Evolutionary conservation across 148 eudicot species (phyloP).

Genomic region (Dianthus caryophyllus): DNA sequence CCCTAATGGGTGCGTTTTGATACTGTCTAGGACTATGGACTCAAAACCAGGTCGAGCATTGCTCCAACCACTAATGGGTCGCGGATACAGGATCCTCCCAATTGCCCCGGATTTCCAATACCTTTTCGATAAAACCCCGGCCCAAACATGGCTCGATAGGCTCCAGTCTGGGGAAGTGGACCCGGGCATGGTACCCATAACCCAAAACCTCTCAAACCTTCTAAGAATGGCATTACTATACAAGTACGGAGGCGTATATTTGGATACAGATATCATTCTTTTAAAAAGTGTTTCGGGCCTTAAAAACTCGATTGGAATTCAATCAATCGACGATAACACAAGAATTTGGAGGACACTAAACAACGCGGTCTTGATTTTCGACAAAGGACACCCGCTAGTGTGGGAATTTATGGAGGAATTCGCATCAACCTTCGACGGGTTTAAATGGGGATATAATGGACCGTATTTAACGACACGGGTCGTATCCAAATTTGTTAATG

Average conservation of each 20-base stretch:
- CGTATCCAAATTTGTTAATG: conserved; percentile 13
- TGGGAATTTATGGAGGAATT: conserved; percentile 66
- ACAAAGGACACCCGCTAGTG: conserved; percentile 51
- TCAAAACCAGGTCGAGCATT: conserved; percentile 36
- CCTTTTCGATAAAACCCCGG: conserved; percentile 52
- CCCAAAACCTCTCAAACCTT: conserved; percentile 69
- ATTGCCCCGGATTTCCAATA: conserved; percentile 39
- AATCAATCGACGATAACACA: conserved; percentile 23
- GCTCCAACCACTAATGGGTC: conserved; percentile 34
- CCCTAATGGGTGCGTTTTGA: conserved; percentile 50
- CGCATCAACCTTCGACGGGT: conserved; percentile 49
- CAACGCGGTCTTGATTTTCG: conserved; percentile 66
- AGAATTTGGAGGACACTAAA: conserved; percentile 56
- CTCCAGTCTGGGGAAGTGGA: conserved; percentile 43
- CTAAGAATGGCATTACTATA: conserved; percentile 57
- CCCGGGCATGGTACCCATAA: conserved; percentile 54
- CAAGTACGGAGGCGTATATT: conserved; percentile 70
- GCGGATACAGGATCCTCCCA: conserved; percentile 31
- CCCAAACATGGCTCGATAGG: conserved; percentile 44
- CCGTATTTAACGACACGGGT: conserved; percentile 67
- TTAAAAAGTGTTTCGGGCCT: conserved; percentile 42
- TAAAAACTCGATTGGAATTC: conserved; percentile 61
- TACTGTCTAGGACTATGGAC: conserved; percentile 56
- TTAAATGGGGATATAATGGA: conserved; percentile 74
- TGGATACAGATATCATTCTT: conserved; percentile 60